Percentiles rank a stretch among this genome's conserved stretches.
Evolutionary conservation across 2,329 filamentous ascomycete genomes (phyloP).

Genomic region (Bimuria novae-zelandiae): DNA sequence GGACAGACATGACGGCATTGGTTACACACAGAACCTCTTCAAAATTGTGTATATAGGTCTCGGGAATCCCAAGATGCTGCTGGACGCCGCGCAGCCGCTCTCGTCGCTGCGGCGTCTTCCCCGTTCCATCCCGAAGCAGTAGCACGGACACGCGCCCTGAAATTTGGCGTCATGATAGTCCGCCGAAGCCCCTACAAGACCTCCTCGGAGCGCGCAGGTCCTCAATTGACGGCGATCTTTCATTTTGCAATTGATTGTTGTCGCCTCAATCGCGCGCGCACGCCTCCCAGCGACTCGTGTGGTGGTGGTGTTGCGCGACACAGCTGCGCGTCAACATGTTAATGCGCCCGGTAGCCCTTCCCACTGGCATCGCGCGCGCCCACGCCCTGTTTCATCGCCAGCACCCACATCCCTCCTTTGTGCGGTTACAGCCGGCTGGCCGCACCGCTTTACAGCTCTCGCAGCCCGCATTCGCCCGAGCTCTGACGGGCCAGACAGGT

Average conservation of each 20-base stretch:
- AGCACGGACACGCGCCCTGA: not conserved
- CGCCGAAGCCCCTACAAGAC: not conserved
- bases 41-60: not conserved
- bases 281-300: slow-evolving; percentile 23
- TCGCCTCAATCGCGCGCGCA: slow-evolving; percentile 12
- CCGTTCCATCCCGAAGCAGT: slow-evolving; percentile 5
- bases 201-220: too few relatives aligned
- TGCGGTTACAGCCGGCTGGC: slow-evolving; percentile 31
- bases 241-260: slow-evolving; percentile 21
- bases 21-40: too few relatives aligned
- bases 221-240: slow-evolving; percentile 18
- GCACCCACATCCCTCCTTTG: slow-evolving; percentile 17
- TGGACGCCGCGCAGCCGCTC: not conserved
- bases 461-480: slow-evolving; percentile 22
- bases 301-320: slow-evolving; percentile 28
- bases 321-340: slow-evolving; percentile 31
- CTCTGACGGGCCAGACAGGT: slow-evolving; percentile 41
- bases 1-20: slow-evolving; percentile 1
- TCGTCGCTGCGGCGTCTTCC: not conserved
- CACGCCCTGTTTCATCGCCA: slow-evolving; percentile 25
- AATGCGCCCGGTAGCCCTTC: slow-evolving; percentile 32
- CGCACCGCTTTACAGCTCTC: slow-evolving; percentile 17
- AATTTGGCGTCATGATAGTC: slow-evolving; percentile 7
- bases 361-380: slow-evolving; percentile 21
- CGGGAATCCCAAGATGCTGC: not conserved